Evolutionary conservation across 176 grass and related monocot genomes (phyloP), one percentile per base, ranked within the genome.

Genomic region (Triticum dicoccoides): DNA sequence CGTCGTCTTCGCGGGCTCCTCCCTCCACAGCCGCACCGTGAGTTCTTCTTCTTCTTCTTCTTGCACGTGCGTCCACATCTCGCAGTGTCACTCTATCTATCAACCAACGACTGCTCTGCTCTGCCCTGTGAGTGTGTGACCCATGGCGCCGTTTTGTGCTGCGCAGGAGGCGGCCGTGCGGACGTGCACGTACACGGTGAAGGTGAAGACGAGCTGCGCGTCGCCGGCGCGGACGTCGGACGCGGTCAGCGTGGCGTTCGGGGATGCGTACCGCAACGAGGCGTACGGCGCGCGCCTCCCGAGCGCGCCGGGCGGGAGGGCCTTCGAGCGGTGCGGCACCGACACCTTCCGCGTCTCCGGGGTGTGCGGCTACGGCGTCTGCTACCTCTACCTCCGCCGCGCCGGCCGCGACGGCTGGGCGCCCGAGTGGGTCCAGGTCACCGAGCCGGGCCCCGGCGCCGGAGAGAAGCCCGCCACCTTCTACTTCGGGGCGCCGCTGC

Each of bases 321-420:
- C 81, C 17, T 90, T 98, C 32, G 96, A 84, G 15, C 86, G 90
- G 12, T 95, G 96, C 88, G 92, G 61, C 86, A 87, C 91, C 17
- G 93, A 98, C 81, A 86, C 91, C 17, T 98, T 93, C 89, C 89
- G 80, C 58, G 85, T 95, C 20, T 12, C 42, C 25, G 93, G 96
- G 24, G 84, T 82, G 4, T 98, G 95, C 61, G 93, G 93, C 5
- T 98, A 98, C 65, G 95, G 95, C 25, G 83, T 95, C 56, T 95
- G 96, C 91, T 98, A 95, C 81, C 86, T 98, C 62, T 95, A 98
- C 78, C 88, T 98, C 61, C 87, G 90, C 66, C 89, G 96, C 54
- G 51, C 65, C 10, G 95, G 95, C 3, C 68, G 66, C 78, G 91
- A 88, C 69, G 93, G 96, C 3, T 98, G 96, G 96, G 86, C 78